These are phyloP conservation scores for Crataegus laevigata DNA, from an alignment of 306 rosid genomes.

Conservation along the genomic window DNA sequence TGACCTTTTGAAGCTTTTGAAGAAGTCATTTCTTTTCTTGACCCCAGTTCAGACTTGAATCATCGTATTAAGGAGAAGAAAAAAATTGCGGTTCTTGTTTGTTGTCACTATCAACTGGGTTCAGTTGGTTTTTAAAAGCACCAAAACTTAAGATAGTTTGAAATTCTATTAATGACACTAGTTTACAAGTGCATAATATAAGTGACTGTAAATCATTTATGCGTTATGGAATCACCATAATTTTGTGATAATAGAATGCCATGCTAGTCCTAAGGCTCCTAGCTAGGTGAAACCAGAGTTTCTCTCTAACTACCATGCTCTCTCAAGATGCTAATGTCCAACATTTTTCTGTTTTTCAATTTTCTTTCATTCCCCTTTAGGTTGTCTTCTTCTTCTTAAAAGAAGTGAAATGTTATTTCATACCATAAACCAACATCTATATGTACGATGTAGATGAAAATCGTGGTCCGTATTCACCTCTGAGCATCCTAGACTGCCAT, in stretches of 20 bases:
- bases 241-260: neutral
- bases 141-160: too few species aligned
- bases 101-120: neutral
- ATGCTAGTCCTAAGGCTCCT: neutral
- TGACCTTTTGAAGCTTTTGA: too few species aligned
- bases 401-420: neutral
- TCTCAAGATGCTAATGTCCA: neutral
- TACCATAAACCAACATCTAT: conserved; percentile 12
- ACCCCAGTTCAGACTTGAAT: too few species aligned
- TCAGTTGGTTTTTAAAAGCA: neutral
- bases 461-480: conserved; percentile 31
- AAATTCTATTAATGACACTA: too few species aligned
- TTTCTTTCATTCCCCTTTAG: too few species aligned
- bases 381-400: too few species aligned
- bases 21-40: too few species aligned
- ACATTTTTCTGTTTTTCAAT: neutral
- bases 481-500: conserved; percentile 32
- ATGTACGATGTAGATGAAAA: conserved; percentile 22
- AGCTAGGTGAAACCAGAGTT: neutral
- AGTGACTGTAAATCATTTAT: neutral
- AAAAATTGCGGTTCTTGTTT: too few species aligned
- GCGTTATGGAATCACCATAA: neutral
- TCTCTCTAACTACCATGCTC: neutral
- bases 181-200: too few species aligned
- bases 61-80: too few species aligned